These are phyloP conservation scores for thale cress (Arabidopsis thaliana) DNA, from an alignment of 345 rosid genomes.

Conservation along the genomic window DNA sequence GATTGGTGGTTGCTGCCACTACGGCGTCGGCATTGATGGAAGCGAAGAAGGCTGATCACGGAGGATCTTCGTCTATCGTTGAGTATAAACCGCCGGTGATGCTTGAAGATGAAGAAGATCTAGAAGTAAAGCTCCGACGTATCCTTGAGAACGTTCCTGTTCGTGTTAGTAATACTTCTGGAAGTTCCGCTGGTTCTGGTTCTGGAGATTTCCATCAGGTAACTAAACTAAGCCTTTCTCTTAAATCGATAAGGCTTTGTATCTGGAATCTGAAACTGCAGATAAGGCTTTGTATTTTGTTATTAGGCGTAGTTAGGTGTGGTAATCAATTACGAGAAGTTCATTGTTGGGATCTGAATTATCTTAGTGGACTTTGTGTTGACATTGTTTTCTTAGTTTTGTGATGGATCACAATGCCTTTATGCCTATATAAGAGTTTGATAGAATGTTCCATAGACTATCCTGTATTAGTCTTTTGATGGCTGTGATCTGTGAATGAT, in stretches of 20 bases:
- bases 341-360: background rate
- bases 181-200: constrained; percentile 98
- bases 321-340: background rate
- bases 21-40: constrained; percentile 48
- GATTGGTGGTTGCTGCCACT: constrained; percentile 51
- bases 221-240: background rate
- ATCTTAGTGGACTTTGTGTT: background rate
- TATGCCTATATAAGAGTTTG: background rate
- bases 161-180: constrained; percentile 91
- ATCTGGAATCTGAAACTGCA: background rate
- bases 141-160: constrained; percentile 96
- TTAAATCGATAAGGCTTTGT: background rate
- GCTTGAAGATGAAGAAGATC: constrained; percentile 88
- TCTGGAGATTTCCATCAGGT: constrained; percentile 99
- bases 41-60: constrained; percentile 46
- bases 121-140: constrained; percentile 89
- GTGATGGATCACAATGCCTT: background rate
- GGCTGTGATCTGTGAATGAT: no score
- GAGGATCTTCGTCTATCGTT: constrained; percentile 66
- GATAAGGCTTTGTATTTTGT: background rate
- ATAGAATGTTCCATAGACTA: background rate
- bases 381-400: background rate
- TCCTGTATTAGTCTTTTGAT: no score
- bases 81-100: constrained; percentile 76
- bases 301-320: constrained; percentile 1